Conservation (phyloP, 2,329 filamentous ascomycete genomes). For the Cytospora piceicola region DNA sequence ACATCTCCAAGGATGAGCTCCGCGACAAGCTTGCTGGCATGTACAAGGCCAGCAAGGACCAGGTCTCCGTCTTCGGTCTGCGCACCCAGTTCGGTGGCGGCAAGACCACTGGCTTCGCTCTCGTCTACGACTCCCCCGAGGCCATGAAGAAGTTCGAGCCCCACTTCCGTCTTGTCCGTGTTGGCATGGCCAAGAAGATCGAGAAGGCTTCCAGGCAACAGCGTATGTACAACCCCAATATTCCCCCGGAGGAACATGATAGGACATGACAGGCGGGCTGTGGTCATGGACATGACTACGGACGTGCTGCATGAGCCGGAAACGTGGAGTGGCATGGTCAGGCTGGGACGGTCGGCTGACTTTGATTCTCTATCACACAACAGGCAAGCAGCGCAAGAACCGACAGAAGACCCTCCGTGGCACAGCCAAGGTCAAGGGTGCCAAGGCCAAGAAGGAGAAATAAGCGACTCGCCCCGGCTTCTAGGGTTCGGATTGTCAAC, state of each 20-base stretch:
- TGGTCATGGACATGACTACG: not conserved
- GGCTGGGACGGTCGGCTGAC: not conserved
- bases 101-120: slow-evolving; percentile 98
- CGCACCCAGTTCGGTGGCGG: slow-evolving; percentile 99
- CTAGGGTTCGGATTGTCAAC: slow-evolving; percentile 19
- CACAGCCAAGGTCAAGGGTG: slow-evolving; percentile 97
- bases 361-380: slow-evolving; percentile 36
- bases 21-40: slow-evolving; percentile 90
- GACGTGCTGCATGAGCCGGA: not conserved
- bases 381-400: slow-evolving; percentile 99
- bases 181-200: slow-evolving; percentile 90
- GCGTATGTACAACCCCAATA: slow-evolving; percentile 70
- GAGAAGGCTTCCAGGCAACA: slow-evolving; percentile 99
- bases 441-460: slow-evolving; percentile 92
- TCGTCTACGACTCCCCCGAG: slow-evolving; percentile 97
- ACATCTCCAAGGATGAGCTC: slow-evolving; percentile 99
- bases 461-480: slow-evolving; percentile 56
- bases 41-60: slow-evolving; percentile 98
- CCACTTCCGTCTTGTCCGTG: slow-evolving; percentile 92
- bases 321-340: not conserved
- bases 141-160: slow-evolving; percentile 99
- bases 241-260: too few species aligned
- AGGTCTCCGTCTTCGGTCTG: slow-evolving; percentile 97
- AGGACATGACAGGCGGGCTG: not conserved
- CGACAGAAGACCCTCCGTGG: slow-evolving; percentile 97